Evolutionary conservation across 73 alveolate genomes (phyloP), one percentile per base, ranked within the genome.

Genomic region (Symbiodinium pilosum): DNA sequence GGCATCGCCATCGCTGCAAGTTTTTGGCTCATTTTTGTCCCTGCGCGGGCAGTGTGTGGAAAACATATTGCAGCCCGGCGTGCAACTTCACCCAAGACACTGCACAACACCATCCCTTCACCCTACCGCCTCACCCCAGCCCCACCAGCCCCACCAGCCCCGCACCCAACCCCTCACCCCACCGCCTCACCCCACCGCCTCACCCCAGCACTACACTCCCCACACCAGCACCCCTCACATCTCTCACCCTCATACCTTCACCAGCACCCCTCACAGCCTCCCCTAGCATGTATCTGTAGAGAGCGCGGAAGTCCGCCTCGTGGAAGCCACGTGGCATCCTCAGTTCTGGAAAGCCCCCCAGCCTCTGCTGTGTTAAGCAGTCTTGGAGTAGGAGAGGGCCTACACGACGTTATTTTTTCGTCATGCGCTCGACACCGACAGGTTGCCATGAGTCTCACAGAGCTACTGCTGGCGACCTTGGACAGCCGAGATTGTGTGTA

Each of bases 381-480:
- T n/a, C n/a, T n/a, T n/a, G n/a, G n/a, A n/a, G n/a, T n/a, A n/a
- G n/a, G n/a, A n/a, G n/a, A n/a, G n/a, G n/a, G n/a, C n/a, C n/a
- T n/a, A n/a, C n/a, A n/a, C n/a, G n/a, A n/a, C n/a, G n/a, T n/a
- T n/a, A n/a, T n/a, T n/a, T n/a, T n/a, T n/a, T n/a, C n/a, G n/a
- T 47, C 59, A 47, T 9, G 59, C 59, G 14, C 14, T 47, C 14
- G 21, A 47, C 6, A 14, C 59, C 21, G 6, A 6, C 59, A 47
- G 59, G 59, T 14, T 47, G 59, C 59, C 59, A 47, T 47, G 81
- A 64, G 81, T 64, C 81, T 64, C 81, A 64, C 81, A 32, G 81
- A 64, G 81, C 81, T 64, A 38, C 81, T 64, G 81, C 81, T 64
- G 81, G 81, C 81, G 81, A 64, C 81, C 34, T 64, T 64, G 39